Evolutionary conservation across 257 asterid genomes (phyloP).

Genomic region (Ophiorrhiza pumila): DNA sequence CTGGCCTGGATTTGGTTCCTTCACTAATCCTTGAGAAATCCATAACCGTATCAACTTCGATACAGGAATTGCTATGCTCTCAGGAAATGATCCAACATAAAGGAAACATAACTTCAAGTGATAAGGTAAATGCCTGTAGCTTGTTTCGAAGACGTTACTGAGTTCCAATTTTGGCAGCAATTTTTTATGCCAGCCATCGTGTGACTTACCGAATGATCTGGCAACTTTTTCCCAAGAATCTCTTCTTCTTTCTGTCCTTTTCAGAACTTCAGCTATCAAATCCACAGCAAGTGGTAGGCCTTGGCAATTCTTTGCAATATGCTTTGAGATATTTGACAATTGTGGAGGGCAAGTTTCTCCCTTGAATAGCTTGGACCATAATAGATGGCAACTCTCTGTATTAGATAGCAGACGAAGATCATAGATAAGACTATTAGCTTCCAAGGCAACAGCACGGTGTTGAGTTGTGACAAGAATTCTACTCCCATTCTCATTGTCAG

Average conservation of each 20-base stretch:
- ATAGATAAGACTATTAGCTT: conserved; percentile 12
- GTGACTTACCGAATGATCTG: conserved; percentile 11
- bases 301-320: conserved; percentile 22
- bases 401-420: conserved; percentile 17
- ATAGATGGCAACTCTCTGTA: conserved; percentile 33
- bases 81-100: conserved; percentile 22
- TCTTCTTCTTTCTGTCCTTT: conserved; percentile 5
- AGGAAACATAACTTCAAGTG: conserved; percentile 23
- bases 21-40: conserved; percentile 18
- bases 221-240: conserved; percentile 26
- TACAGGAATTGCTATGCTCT: conserved; percentile 1
- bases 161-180: background rate
- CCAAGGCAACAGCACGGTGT: conserved; percentile 12
- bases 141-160: conserved; percentile 22
- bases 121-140: conserved; percentile 25
- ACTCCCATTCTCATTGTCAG: conserved; percentile 22
- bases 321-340: conserved; percentile 15
- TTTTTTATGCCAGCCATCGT: background rate
- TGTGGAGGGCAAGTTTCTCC: conserved; percentile 20
- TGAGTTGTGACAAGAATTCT: conserved; percentile 32
- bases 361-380: conserved; percentile 33
- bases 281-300: conserved; percentile 44
- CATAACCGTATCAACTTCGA: conserved; percentile 12
- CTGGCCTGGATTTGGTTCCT: background rate
- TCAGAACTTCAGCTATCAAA: conserved; percentile 38